Evolutionary conservation across 352 stramenopile genomes (phyloP), one percentile per base, ranked within the genome.

Genomic region (Pythium biforme): DNA sequence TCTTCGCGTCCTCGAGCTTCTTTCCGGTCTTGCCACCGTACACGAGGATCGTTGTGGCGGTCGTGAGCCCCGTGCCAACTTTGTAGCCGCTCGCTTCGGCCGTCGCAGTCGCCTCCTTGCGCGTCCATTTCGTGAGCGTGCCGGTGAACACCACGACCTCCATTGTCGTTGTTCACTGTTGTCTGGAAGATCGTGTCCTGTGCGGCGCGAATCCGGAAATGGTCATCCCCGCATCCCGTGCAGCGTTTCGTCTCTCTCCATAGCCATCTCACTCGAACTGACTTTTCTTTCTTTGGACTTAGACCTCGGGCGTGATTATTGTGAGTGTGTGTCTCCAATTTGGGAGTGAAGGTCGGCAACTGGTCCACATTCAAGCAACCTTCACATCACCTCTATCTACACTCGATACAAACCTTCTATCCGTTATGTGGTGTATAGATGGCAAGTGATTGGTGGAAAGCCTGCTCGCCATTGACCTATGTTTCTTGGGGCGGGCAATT

Each of bases 121-220:
- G 72, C 41, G 74, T 69, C 73, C 79, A 74, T 45, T 54, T 61
- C 15, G 64, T 71, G 31, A 88, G 56, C 59, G 64, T 70, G n/a
- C 78, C 76, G 15, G 76, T 83, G 63, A 88, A 88, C 48, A 88
- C 76, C 15, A 88, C 74, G 4, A 75, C 59, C 17, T 62, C 61
- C 54, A 55, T 69, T 31, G 9, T 43, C 8, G 31, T 43, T n/a
- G 12, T 1, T 43, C 31, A 46, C 15, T 40, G 17, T 51, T 45
- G n/a, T 17, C 49, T 27, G 12, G 29, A 9, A 40, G 22, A 55
- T 55, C 43, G 59, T 52, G 40, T 23, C 1, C 11, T 12, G 19
- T 57, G 46, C 25, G 46, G 3, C 25, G 45, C 33, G 0, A 17
- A 45, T 59, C 50, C 37, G n/a, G 58, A 49, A 58, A 65, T 65